Evolutionary conservation across 306 rosid genomes (phyloP).

Genomic region (Fagus crenata): DNA sequence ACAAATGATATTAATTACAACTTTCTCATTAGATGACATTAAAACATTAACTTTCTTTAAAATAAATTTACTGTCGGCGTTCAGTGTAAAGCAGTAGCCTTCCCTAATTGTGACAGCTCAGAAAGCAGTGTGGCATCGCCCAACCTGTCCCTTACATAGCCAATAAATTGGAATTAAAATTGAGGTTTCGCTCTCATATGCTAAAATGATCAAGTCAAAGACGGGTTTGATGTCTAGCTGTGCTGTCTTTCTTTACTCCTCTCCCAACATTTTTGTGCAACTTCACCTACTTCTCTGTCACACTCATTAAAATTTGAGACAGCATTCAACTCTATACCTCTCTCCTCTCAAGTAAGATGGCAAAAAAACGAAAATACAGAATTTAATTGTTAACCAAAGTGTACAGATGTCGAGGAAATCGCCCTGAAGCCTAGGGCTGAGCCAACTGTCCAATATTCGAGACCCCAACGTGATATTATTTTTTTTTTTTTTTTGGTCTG

Average conservation of each 20-base stretch:
- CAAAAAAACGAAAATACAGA: no score
- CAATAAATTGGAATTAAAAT: neutral
- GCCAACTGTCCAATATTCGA: neutral
- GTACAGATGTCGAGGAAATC: neutral
- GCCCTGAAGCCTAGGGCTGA: neutral
- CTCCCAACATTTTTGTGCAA: slow-evolving; percentile 35
- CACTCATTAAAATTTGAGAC: slow-evolving; percentile 37
- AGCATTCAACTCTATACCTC: slow-evolving; percentile 21
- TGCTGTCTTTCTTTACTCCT: slow-evolving; percentile 38
- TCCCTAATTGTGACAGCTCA: slow-evolving; percentile 37
- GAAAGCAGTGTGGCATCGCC: neutral
- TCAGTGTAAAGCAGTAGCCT: neutral
- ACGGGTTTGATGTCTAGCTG: slow-evolving; percentile 15
- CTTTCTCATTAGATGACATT: neutral
- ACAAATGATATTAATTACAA: slow-evolving; percentile 11
- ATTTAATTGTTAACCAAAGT: neutral
- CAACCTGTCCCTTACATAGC: slow-evolving; percentile 21
- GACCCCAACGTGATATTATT: neutral
- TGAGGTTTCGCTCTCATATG: neutral
- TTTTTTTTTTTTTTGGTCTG: no score
- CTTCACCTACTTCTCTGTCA: slow-evolving; percentile 48
- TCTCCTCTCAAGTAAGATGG: neutral
- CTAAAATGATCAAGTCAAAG: slow-evolving; percentile 21
- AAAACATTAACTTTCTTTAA: neutral
- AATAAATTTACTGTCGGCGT: neutral